Evolutionary conservation across 2,329 filamentous ascomycete genomes (phyloP).

Genomic region (Eurotiales sp.): DNA sequence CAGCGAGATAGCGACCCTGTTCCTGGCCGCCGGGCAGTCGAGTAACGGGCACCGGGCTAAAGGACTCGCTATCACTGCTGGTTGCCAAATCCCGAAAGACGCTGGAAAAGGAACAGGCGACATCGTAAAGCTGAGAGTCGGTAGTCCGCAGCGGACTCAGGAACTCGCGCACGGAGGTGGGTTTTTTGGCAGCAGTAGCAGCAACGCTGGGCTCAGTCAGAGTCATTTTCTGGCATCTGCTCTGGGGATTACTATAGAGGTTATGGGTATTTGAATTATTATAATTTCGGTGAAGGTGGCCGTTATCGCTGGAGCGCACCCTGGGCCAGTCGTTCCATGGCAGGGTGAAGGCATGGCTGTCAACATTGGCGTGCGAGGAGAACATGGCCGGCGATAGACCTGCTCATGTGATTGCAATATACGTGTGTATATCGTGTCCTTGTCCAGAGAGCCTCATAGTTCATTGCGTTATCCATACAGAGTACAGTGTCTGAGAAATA

Average conservation of each 20-base stretch:
- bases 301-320: too few species aligned
- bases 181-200: not conserved
- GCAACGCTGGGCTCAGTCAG: not conserved
- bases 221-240: slow-evolving; percentile 9
- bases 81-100: slow-evolving; percentile 11
- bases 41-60: slow-evolving; percentile 14
- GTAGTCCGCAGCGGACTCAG: slow-evolving; percentile 10
- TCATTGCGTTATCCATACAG: too few species aligned
- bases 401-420: not conserved
- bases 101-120: slow-evolving; percentile 13
- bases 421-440: not conserved
- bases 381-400: too few species aligned
- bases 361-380: too few species aligned
- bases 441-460: too few species aligned
- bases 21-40: slow-evolving; percentile 12
- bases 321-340: too few species aligned
- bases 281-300: too few species aligned
- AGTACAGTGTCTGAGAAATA: not conserved
- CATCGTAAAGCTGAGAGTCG: slow-evolving; percentile 11
- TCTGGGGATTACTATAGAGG: too few species aligned
- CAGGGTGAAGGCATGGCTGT: too few species aligned
- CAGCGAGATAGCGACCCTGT: slow-evolving; percentile 11
- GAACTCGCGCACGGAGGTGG: slow-evolving; percentile 11
- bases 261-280: too few species aligned
- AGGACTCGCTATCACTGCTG: slow-evolving; percentile 4